Evolutionary conservation across 2,329 filamentous ascomycete genomes (phyloP).

Genomic region (Zymoseptoria ardabiliae): DNA sequence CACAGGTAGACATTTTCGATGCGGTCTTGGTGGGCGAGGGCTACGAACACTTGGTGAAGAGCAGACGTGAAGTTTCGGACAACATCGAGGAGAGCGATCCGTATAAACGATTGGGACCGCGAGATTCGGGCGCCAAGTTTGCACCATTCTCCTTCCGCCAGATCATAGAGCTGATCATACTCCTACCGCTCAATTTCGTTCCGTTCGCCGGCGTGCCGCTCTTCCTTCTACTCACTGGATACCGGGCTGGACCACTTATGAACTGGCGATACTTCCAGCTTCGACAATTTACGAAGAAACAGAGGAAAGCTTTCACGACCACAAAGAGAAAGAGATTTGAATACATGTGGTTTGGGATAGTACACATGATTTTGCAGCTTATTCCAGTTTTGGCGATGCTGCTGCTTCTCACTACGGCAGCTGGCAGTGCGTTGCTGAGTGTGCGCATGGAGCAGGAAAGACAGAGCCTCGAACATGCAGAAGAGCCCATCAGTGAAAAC

Average conservation of each 20-base stretch:
- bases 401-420: constrained; percentile 80
- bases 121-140: constrained; percentile 68
- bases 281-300: constrained; percentile 63
- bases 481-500: constrained; percentile 13
- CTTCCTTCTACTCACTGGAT: constrained; percentile 83
- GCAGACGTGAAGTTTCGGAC: constrained; percentile 53
- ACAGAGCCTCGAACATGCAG: constrained; percentile 6
- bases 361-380: constrained; percentile 78
- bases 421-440: constrained; percentile 80
- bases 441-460: constrained; percentile 62
- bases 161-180: constrained; percentile 69
- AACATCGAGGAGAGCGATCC: constrained; percentile 66
- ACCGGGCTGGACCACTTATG: constrained; percentile 77
- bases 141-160: constrained; percentile 87
- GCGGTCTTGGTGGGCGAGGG: constrained; percentile 68
- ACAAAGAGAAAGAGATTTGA: constrained; percentile 61
- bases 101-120: constrained; percentile 74
- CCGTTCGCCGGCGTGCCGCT: constrained; percentile 75
- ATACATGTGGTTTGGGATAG: constrained; percentile 88
- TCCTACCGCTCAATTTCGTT: constrained; percentile 71
- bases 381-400: constrained; percentile 88
- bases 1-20: constrained; percentile 74
- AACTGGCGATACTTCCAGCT: constrained; percentile 89
- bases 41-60: constrained; percentile 58
- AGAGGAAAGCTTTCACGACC: constrained; percentile 63